Evolutionary conservation across 768 basidiomycete species (phyloP).

Genomic region (Strobilomyces echinocephalus): DNA sequence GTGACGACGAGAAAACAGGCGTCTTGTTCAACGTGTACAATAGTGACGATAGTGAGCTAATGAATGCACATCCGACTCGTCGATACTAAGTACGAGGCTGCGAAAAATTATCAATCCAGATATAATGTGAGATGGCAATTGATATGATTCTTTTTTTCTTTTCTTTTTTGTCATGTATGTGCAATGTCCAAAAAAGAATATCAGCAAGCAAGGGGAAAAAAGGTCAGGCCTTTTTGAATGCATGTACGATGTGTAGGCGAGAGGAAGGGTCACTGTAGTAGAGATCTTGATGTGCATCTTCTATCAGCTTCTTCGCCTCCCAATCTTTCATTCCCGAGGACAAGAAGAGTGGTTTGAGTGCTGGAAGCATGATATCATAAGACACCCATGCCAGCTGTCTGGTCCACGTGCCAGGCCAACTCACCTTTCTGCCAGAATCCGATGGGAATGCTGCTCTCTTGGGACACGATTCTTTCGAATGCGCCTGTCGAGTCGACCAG

Average conservation of each 20-base stretch:
- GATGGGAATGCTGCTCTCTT: conserved; percentile 60
- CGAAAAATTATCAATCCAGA: conserved; percentile 80
- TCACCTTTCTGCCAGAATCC: conserved; percentile 66
- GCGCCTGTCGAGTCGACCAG: conserved; percentile 44
- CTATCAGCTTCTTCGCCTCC: conserved; percentile 52
- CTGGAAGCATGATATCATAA: conserved; percentile 60
- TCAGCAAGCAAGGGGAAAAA: background rate
- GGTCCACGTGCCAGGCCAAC: conserved; percentile 7
- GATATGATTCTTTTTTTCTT: conserved; percentile 28
- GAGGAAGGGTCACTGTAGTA: conserved; percentile 56
- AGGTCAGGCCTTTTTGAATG: conserved; percentile 31
- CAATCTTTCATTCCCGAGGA: conserved; percentile 48
- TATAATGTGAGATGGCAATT: conserved; percentile 14
- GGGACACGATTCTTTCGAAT: conserved; percentile 54
- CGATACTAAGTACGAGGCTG: too few relatives aligned
- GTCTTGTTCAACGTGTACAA: conserved; percentile 8
- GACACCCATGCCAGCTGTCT: conserved; percentile 71
- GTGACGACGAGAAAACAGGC: too few relatives aligned
- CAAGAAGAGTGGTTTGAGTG: conserved; percentile 56
- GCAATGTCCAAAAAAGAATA: conserved; percentile 18
- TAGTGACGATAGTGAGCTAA: conserved; percentile 7
- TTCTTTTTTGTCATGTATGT: conserved; percentile 6
- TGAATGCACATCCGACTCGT: too few relatives aligned
- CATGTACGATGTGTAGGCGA: conserved; percentile 58
- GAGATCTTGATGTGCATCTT: conserved; percentile 60